Base-by-base conservation (phyloP, 2,329 filamentous ascomycete species). In the Ceratocystis colombiana region DNA sequence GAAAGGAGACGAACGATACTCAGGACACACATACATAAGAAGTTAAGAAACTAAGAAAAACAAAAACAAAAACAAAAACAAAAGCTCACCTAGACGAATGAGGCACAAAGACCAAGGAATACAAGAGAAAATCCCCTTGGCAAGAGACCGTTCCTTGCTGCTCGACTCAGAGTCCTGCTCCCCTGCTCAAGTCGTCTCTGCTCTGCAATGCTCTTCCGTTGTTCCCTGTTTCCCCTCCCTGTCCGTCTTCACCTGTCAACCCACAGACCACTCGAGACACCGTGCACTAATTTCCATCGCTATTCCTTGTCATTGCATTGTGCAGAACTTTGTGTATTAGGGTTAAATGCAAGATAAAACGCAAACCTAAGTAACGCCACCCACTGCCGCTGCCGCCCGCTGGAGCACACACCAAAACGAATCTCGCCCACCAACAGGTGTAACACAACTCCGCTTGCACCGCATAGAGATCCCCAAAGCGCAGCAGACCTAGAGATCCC, bases 181-280 rank as follows among this genome's bases (percentile, higher is more conserved):
- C 48, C 48, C 48, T 53, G 8, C 25, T 20, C 20, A 53, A 25
- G 20, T 53, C 7, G 22, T 53, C 20, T 25, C 7, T 53, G 8
- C 10, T 41, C 10, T 41, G 37, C 37, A 41, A 28, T 53, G 10
- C 28, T 5, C 37, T 28, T 53, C 20, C 48, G 10, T 53, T 53
- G 48, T 53, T 53, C 48, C 22, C 48, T 48, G 20, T 7, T 10
- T 6, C 20, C 48, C 48, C 48, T 53, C 48, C 48, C 48, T 53
- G 48, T 53, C 20, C 48, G 20, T 53, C 48, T 53, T 25, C 48
- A 53, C 48, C 48, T 53, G 48, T 53, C 48, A 53, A 41, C 48
- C 5, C 48, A 28, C 20, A 53, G 48, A 25, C 48, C 48, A 15
- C 5, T 15, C 2, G 1, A 25, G 22, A 53, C 20, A 4, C 48